A percentile compares a stretch with the other conserved stretches of the same genome.
Conservation (phyloP, 331 rosid genomes). For the Dryas integrifolia region DNA sequence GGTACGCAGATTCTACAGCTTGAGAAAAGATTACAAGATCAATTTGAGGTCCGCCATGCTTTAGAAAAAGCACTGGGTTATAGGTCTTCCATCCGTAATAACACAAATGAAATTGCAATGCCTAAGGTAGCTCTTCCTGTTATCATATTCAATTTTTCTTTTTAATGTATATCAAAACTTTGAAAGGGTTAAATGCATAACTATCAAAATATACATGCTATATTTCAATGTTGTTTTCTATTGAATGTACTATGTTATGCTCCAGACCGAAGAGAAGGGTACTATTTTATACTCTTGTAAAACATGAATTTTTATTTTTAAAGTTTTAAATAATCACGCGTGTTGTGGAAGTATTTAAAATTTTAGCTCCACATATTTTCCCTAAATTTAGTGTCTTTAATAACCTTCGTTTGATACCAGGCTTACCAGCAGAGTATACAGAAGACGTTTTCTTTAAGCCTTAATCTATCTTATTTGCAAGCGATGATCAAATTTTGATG, state of each 20-base stretch:
- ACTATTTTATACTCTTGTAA: not conserved
- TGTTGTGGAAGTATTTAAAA: not conserved
- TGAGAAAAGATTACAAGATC: conserved; percentile 80
- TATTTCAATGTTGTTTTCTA: not conserved
- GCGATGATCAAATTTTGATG: not conserved
- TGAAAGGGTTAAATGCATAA: not conserved
- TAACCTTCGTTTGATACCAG: not conserved
- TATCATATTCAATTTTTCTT: not conserved
- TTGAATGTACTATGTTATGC: not conserved
- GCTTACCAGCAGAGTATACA: not conserved
- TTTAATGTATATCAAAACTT: not conserved
- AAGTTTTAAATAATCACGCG: not conserved
- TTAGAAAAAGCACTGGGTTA: conserved; percentile 77
- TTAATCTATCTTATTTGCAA: not conserved
- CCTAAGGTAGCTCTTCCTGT: conserved; percentile 59
- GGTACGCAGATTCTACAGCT: conserved; percentile 71
- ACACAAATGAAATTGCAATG: conserved; percentile 38
- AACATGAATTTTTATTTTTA: not conserved
- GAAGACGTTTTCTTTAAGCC: not conserved
- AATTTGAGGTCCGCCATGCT: conserved; percentile 67
- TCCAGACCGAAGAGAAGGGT: not conserved
- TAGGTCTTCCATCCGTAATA: conserved; percentile 48
- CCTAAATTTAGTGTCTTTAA: not conserved
- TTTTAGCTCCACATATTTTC: not conserved
- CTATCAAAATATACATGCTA: not conserved